Base-by-base conservation (phyloP, 108 stramenopile species). In the Poteriospumella lacustris region DNA sequence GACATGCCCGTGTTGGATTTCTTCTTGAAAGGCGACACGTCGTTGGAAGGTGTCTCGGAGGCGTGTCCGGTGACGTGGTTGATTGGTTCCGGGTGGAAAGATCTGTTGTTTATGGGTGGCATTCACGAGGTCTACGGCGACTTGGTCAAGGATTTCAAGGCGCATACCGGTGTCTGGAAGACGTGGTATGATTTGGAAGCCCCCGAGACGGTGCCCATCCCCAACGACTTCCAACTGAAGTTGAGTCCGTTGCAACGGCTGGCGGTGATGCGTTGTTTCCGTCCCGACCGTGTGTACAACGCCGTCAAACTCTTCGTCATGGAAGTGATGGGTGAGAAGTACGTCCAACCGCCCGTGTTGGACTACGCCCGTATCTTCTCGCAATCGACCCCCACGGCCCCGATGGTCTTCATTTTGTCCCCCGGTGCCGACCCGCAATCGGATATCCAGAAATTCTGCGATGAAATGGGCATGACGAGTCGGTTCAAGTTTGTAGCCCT, bases 11-110 rank as follows among this genome's bases (percentile, higher is more conserved):
- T 85, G 44, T 77, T 90, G 19, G 89, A 90, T 86, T 88, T 87
- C 64, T 90, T 90, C 83, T 73, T 90, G 44, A 90, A 90, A 60
- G 89, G 89, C 28, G 89, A 90, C 60, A 87, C 85, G 42, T 84
- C 83, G 31, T 76, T 90, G 12, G 89, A 79, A 1, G 85, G 31
- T 19, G 76, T 81, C 29, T 12, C 68, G 42, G 58, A 59, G 62
- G 41, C 36, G 28, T 75, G 72, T 2, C 88, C 89, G 0, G 78
- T 68, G 1, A 43, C 44, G 28, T 90, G 89, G 89, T 82, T 90
- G 38, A 68, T 81, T 34, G 79, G 34, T 56, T 29, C 77, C 19
- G 85, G 87, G 24, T 90, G 89, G 89, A 90, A 90, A 60, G 89
- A 89, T 41, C 60, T 90, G 1, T 28, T 89, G 2, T 80, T 34